phyloP scores from a whole-genome alignment of 768 basidiomycete genomes.

The Macrocybe gigantea region DNA sequence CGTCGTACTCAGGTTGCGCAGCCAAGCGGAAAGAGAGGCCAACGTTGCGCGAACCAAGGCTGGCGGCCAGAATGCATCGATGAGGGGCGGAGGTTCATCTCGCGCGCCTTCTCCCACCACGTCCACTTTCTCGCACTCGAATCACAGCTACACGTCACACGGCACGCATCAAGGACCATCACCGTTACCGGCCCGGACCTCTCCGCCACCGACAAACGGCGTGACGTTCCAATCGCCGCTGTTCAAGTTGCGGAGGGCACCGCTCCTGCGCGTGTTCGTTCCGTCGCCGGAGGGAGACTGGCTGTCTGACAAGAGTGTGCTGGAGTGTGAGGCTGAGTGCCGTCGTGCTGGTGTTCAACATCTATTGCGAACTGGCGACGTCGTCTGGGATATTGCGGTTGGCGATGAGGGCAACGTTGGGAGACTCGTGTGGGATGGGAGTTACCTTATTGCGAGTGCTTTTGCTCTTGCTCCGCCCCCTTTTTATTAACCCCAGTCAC shows the following conservation, averaged over 20 bases:
- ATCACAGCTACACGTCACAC: conserved; percentile 19
- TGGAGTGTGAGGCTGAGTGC: conserved; percentile 80
- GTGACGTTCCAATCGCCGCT: conserved; percentile 63
- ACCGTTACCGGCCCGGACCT: conserved; percentile 5
- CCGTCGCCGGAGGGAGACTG: conserved; percentile 85
- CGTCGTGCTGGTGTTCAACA: conserved; percentile 58
- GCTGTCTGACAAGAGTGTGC: conserved; percentile 75
- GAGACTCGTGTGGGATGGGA: conserved; percentile 85
- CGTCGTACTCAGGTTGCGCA: conserved; percentile 72
- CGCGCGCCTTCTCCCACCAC: conserved; percentile 63
- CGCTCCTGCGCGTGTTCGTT: conserved; percentile 75
- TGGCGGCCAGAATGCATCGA: conserved; percentile 8
- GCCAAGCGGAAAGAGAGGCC: conserved; percentile 64
- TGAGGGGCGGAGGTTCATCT: conserved; percentile 43
- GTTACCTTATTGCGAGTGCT: conserved; percentile 70
- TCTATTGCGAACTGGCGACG: conserved; percentile 69
- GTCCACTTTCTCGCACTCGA: conserved; percentile 43
- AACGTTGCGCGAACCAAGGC: conserved; percentile 18
- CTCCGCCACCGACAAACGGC: conserved; percentile 1
- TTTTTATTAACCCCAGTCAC: conserved; percentile 8
- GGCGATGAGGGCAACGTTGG: conserved; percentile 84
- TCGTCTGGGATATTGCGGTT: conserved; percentile 84
- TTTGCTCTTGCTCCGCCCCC: conserved; percentile 6
- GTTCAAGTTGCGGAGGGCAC: conserved; percentile 65
- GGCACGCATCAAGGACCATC: background rate